phyloP scores from a whole-genome alignment of 345 rosid genomes.

The Cochlearia excelsa region DNA sequence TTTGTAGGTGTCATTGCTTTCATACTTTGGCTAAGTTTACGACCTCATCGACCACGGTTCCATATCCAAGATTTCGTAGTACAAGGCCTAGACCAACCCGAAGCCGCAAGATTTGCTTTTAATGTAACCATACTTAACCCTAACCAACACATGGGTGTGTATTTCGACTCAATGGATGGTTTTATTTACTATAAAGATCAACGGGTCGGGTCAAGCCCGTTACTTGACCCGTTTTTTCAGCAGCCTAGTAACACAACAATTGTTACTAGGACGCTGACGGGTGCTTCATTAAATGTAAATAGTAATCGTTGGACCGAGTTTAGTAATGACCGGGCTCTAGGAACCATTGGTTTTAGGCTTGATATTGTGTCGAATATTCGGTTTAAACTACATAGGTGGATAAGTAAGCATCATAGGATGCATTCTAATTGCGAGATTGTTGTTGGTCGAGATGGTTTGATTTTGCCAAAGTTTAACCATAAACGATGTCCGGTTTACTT shows the following conservation, averaged over 20 bases:
- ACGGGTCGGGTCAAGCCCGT: conserved; percentile 47
- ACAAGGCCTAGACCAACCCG: conserved; percentile 53
- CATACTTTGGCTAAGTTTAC: conserved; percentile 74
- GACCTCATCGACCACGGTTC: conserved; percentile 84
- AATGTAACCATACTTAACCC: conserved; percentile 67
- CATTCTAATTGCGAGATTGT: conserved; percentile 56
- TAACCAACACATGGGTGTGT: conserved; percentile 61
- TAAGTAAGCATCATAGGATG: conserved; percentile 55
- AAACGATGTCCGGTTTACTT: conserved; percentile 80
- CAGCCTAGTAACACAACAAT: conserved; percentile 64
- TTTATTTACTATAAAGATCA: conserved; percentile 61
- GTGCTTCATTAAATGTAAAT: conserved; percentile 57
- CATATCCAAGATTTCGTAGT: conserved; percentile 48
- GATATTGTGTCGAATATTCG: conserved; percentile 52
- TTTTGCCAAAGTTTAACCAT: conserved; percentile 44
- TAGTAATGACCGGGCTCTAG: conserved; percentile 50
- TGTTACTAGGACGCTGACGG: conserved; percentile 39
- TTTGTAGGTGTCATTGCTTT: conserved; percentile 50
- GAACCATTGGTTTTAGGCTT: conserved; percentile 58
- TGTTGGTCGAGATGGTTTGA: conserved; percentile 60
- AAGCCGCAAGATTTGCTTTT: conserved; percentile 56
- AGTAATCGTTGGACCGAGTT: conserved; percentile 69
- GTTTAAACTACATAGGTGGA: conserved; percentile 66
- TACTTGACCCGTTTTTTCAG: conserved; percentile 53
- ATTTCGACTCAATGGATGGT: conserved; percentile 51